phyloP scores from a whole-genome alignment of 345 rosid genomes.

The Hevea brasiliensis region DNA sequence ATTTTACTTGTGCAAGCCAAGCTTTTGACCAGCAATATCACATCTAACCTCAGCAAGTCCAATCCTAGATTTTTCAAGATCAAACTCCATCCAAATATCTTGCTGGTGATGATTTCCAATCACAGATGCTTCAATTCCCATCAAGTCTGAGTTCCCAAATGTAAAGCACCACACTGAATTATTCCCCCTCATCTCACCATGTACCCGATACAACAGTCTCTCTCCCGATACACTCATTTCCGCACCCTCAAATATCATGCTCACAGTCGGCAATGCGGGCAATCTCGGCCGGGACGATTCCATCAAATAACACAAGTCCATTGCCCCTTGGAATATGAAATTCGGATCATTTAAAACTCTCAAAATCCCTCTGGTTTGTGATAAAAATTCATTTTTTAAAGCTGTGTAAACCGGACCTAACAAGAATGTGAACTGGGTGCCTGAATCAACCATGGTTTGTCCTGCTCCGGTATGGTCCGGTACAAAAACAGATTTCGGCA shows the following conservation, averaged over 20 bases:
- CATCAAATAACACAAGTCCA: constrained; percentile 60
- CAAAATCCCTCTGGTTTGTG: constrained; percentile 47
- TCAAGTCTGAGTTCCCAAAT: constrained; percentile 72
- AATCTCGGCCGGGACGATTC: constrained; percentile 27
- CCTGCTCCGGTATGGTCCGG: constrained; percentile 91
- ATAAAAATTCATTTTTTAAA: constrained; percentile 48
- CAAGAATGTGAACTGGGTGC: constrained; percentile 70
- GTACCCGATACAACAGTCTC: constrained; percentile 55
- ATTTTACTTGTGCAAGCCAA: constrained; percentile 25
- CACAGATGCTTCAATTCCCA: constrained; percentile 70
- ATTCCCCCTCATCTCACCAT: constrained; percentile 37
- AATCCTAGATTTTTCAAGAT: constrained; percentile 67
- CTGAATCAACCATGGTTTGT: constrained; percentile 82
- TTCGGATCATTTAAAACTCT: constrained; percentile 48
- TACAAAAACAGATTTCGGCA: constrained; percentile 52
- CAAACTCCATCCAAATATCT: constrained; percentile 84
- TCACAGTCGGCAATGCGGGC: constrained; percentile 47
- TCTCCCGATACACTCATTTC: constrained; percentile 66
- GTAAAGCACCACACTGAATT: constrained; percentile 73
- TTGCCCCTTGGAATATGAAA: constrained; percentile 72
- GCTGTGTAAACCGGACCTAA: constrained; percentile 67
- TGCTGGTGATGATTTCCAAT: constrained; percentile 85
- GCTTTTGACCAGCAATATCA: constrained; percentile 57
- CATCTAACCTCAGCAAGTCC: constrained; percentile 64
- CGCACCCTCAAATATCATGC: constrained; percentile 60